A percentile compares a stretch with the other conserved stretches of the same genome.
Conservation (phyloP, 345 rosid genomes). For the Acer negundo region DNA sequence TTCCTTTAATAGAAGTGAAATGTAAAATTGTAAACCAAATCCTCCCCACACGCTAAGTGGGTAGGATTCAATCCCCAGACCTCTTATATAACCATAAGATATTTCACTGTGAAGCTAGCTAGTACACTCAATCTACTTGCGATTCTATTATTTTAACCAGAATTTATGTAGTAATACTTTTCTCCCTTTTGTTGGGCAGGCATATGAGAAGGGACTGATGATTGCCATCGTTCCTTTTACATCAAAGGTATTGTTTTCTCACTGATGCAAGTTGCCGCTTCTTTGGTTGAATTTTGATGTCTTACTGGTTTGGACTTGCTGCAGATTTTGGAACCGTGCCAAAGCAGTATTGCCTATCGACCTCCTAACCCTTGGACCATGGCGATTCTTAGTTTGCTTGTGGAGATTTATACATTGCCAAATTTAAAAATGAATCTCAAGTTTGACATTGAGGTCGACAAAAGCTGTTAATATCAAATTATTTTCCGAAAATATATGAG, state of each 20-base stretch:
- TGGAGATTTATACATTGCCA: conserved; percentile 96
- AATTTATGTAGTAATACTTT: neutral
- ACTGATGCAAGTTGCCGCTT: neutral
- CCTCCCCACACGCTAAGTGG: neutral
- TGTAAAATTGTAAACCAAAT: neutral
- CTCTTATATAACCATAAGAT: neutral
- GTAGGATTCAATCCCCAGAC: neutral
- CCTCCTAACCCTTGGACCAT: conserved; percentile 99
- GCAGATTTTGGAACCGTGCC: conserved; percentile 94
- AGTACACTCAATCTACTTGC: neutral
- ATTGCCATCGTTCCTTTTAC: conserved; percentile 99
- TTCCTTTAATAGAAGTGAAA: neutral
- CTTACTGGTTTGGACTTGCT: conserved; percentile 12
- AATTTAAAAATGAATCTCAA: conserved; percentile 97
- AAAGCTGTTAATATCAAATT: neutral
- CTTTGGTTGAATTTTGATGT: conserved; percentile 6
- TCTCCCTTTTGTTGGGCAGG: conserved; percentile 46
- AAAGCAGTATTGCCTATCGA: conserved; percentile 87
- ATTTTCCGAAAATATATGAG: neutral
- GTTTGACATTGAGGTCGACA: conserved; percentile 90
- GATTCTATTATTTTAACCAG: neutral
- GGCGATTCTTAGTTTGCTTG: conserved; percentile 90
- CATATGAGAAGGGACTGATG: conserved; percentile 99
- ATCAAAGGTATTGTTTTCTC: conserved; percentile 56
- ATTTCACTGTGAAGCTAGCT: neutral